phyloP scores from a whole-genome alignment of 768 basidiomycete species.

The Fistulinella prunicolor region DNA sequence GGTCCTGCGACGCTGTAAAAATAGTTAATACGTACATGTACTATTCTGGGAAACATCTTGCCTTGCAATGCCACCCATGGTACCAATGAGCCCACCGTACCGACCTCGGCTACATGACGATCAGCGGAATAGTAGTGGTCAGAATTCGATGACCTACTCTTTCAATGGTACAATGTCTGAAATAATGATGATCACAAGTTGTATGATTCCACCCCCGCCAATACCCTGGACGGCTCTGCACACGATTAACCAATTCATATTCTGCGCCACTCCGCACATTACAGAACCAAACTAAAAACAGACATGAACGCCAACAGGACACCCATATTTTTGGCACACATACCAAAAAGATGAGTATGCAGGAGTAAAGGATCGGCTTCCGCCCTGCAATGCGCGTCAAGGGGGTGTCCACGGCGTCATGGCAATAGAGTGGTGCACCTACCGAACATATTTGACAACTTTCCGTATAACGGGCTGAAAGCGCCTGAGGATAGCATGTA shows the following conservation, averaged over 20 bases:
- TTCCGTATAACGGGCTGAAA: constrained; percentile 73
- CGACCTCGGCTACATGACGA: constrained; percentile 59
- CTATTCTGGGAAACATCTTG: constrained; percentile 2
- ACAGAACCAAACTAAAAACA: constrained; percentile 69
- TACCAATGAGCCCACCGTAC: constrained; percentile 69
- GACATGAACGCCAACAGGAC: background rate
- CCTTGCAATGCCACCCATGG: constrained; percentile 74
- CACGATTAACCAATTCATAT: constrained; percentile 73
- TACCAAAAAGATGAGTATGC: constrained; percentile 69
- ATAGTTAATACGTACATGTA: background rate
- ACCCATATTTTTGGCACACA: constrained; percentile 13
- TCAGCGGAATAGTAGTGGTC: constrained; percentile 16
- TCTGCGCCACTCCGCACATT: constrained; percentile 78
- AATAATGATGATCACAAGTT: constrained; percentile 73
- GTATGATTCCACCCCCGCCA: constrained; percentile 78
- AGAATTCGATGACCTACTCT: constrained; percentile 48
- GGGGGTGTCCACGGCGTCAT: constrained; percentile 19
- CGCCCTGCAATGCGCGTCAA: constrained; percentile 39
- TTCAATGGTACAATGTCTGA: constrained; percentile 80
- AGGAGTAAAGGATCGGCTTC: constrained; percentile 67
- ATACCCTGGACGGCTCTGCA: constrained; percentile 80
- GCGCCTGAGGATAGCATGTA: constrained; percentile 70
- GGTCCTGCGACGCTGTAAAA: constrained; percentile 62
- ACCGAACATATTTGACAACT: constrained; percentile 62
- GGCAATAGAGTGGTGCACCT: background rate